Conservation (phyloP, 2,329 filamentous ascomycete species). For the Parascedosporium putredinis region DNA sequence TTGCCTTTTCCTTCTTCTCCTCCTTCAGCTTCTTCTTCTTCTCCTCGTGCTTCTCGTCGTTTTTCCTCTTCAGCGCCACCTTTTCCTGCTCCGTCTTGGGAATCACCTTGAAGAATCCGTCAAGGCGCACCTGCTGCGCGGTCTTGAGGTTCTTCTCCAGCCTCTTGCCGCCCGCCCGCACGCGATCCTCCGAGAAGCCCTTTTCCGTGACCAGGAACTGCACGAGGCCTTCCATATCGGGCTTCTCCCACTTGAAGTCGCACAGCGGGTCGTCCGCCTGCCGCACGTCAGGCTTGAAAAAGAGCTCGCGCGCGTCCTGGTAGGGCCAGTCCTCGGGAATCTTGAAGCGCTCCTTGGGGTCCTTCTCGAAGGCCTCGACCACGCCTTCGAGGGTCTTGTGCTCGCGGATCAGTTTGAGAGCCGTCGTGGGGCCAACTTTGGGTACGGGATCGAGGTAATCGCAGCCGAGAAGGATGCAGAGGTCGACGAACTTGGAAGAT, state of each 20-base stretch:
- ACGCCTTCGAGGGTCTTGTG: constrained; percentile 81
- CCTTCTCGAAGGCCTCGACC: constrained; percentile 67
- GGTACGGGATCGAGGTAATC: constrained; percentile 96
- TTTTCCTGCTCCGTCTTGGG: constrained; percentile 83
- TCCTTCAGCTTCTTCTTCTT: constrained; percentile 94
- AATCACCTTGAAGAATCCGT: constrained; percentile 93
- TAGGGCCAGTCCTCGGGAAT: constrained; percentile 97
- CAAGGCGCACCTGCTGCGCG: constrained; percentile 79
- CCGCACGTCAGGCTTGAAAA: constrained; percentile 83
- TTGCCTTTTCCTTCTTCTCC: constrained; percentile 91
- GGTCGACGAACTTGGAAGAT: constrained; percentile 98
- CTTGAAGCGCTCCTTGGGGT: constrained; percentile 67
- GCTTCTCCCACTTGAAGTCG: constrained; percentile 96
- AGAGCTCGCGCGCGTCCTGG: constrained; percentile 80
- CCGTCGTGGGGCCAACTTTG: constrained; percentile 85
- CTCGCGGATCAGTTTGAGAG: constrained; percentile 87
- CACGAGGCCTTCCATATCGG: constrained; percentile 81
- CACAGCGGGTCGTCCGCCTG: constrained; percentile 74
- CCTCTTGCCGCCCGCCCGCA: constrained; percentile 65
- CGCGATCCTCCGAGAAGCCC: constrained; percentile 92
- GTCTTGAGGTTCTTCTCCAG: constrained; percentile 86
- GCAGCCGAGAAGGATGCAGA: constrained; percentile 94
- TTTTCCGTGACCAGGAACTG: constrained; percentile 89
- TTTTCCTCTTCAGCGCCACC: constrained; percentile 78
- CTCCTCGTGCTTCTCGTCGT: constrained; percentile 82